These are phyloP conservation scores for Phytophthora sojae DNA, from an alignment of 352 stramenopile genomes.

Conservation along the genomic window DNA sequence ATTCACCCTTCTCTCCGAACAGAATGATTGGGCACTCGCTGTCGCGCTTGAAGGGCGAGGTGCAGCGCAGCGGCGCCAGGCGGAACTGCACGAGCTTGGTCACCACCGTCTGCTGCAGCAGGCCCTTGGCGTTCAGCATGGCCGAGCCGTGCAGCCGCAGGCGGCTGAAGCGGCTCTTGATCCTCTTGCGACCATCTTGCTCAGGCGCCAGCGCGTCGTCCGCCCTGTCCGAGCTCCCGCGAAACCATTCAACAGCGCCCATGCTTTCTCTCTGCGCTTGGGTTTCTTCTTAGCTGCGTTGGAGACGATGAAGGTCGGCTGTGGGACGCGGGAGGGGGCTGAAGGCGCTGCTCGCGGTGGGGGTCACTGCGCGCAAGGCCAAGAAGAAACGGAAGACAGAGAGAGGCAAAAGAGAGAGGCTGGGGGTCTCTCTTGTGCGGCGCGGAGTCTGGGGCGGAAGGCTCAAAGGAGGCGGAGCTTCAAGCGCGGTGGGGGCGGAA, in stretches of 20 bases:
- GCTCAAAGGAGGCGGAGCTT: constrained; percentile 20
- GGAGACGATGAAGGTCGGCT: neutral
- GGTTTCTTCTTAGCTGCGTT: constrained; percentile 26
- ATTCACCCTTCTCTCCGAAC: constrained; percentile 8
- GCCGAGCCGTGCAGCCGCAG: constrained; percentile 51
- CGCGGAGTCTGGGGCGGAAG: constrained; percentile 1
- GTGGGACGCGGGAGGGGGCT: neutral
- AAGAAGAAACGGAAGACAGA: constrained; percentile 29
- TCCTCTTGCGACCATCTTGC: constrained; percentile 7
- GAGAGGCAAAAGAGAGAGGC: constrained; percentile 25
- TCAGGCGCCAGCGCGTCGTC: constrained; percentile 4
- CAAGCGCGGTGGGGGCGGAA: neutral
- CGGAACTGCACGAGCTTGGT: constrained; percentile 50
- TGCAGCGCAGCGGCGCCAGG: constrained; percentile 42
- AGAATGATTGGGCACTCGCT: neutral
- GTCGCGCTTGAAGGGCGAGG: constrained; percentile 39
- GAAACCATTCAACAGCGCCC: constrained; percentile 49
- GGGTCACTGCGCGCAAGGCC: neutral
- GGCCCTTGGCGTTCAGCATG: constrained; percentile 52
- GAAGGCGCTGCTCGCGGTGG: neutral
- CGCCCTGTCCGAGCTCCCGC: constrained; percentile 22
- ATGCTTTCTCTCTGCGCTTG: constrained; percentile 41
- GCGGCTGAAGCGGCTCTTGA: constrained; percentile 36
- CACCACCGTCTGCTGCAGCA: constrained; percentile 55
- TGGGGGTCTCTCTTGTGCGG: constrained; percentile 14